phyloP scores from a whole-genome alignment of 108 stramenopile genomes.

The Chaetoceros tenuissimus region DNA sequence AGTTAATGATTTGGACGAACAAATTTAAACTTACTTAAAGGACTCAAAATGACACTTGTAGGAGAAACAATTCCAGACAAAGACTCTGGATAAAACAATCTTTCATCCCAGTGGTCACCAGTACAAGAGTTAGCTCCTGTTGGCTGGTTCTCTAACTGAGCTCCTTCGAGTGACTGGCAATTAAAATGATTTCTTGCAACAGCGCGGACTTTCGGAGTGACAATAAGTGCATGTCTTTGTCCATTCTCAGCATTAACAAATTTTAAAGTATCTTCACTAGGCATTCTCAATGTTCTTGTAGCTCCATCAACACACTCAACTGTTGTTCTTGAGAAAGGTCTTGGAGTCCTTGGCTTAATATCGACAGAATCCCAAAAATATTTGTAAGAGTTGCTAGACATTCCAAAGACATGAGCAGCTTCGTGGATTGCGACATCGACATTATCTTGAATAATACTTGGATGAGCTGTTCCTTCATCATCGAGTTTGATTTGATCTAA shows the following conservation, averaged over 20 bases:
- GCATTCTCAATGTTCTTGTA: slow-evolving; percentile 45
- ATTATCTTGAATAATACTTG: slow-evolving; percentile 57
- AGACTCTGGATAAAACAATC: slow-evolving; percentile 60
- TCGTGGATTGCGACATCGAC: slow-evolving; percentile 62
- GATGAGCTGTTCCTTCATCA: slow-evolving; percentile 41
- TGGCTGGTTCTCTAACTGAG: slow-evolving; percentile 75
- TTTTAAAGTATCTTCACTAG: slow-evolving; percentile 65
- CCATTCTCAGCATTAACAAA: slow-evolving; percentile 54
- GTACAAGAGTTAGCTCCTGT: slow-evolving; percentile 68
- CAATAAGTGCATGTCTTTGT: slow-evolving; percentile 65
- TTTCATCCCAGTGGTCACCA: slow-evolving; percentile 83
- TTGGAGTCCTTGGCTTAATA: slow-evolving; percentile 35
- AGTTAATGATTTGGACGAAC: not conserved
- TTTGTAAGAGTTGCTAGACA: slow-evolving; percentile 63
- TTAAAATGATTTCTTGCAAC: slow-evolving; percentile 80
- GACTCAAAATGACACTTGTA: slow-evolving; percentile 60
- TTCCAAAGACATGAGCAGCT: slow-evolving; percentile 64
- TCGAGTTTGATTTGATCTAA: slow-evolving; percentile 52
- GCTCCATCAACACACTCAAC: slow-evolving; percentile 74
- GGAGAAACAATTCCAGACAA: slow-evolving; percentile 62
- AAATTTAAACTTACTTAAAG: slow-evolving; percentile 26
- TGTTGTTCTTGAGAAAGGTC: slow-evolving; percentile 49
- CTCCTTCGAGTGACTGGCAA: slow-evolving; percentile 61
- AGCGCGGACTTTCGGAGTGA: slow-evolving; percentile 65
- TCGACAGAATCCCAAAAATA: slow-evolving; percentile 71